Conservation (phyloP, 257 asterid species). For the Solanum chilense region DNA sequence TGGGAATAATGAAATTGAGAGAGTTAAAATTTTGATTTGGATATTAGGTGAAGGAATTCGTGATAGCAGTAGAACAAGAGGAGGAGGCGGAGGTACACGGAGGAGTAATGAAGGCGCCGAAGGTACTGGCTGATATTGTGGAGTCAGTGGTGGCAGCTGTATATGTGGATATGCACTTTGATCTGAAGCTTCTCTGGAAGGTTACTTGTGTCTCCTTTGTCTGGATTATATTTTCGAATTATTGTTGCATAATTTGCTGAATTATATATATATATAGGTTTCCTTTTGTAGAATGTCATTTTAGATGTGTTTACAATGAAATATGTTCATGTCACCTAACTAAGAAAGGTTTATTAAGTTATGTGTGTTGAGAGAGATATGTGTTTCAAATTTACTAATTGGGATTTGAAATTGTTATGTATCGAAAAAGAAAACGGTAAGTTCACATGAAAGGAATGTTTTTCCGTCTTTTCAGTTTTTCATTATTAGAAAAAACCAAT, state of each 20-base stretch:
- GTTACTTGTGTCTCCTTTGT: slow-evolving; percentile 1
- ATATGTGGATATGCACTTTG: slow-evolving; percentile 28
- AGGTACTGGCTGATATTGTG: slow-evolving; percentile 76
- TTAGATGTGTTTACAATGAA: neutral
- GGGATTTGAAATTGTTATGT: neutral
- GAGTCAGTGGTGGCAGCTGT: slow-evolving; percentile 74
- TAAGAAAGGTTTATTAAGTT: neutral
- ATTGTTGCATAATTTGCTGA: neutral
- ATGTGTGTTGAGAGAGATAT: neutral
- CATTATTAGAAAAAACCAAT: neutral
- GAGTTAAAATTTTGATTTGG: neutral
- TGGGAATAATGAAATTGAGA: neutral
- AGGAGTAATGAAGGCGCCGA: slow-evolving; percentile 70
- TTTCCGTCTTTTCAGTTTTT: neutral
- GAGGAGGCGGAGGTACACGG: slow-evolving; percentile 45
- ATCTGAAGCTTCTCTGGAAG: slow-evolving; percentile 20
- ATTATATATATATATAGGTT: no score
- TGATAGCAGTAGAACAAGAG: slow-evolving; percentile 32
- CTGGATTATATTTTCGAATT: neutral
- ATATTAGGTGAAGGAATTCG: slow-evolving; percentile 63
- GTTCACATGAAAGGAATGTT: neutral
- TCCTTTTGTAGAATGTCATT: neutral
- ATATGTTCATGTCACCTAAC: neutral
- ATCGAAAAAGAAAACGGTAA: neutral
- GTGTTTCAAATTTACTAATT: neutral